Base-by-base conservation (phyloP, 495 filamentous ascomycete genomes). In the Daldinia loculata region DNA sequence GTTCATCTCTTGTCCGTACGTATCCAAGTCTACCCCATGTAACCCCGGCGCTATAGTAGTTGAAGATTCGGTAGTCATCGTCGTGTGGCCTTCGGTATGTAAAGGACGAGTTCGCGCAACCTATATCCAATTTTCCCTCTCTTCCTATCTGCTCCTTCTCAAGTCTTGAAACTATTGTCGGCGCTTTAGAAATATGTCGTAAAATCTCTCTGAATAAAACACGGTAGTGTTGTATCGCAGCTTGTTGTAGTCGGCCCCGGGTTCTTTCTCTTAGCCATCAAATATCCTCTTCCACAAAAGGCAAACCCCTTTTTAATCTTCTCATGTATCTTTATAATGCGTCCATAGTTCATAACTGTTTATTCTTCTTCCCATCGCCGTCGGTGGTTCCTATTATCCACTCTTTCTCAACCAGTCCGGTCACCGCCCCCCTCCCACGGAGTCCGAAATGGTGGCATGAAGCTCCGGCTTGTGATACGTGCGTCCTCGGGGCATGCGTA, bases 371-470 rank as follows among this genome's bases (percentile, higher is more conserved):
- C 2, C 6, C 57, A 24, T 29, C 19, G 43, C 11, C n/a, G 17
- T 14, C 51, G 51, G 27, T 36, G 22, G 36, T 11, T 26, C 51
- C 34, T 9, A 30, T 53, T 3, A 50, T 32, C 7, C 12, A 17
- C 5, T 24, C 30, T 39, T 27, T 24, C 15, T 12, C 9, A 6
- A n/a, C 8, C 22, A 30, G 38, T 48, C 39, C 22, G 24, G n/a
- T 34, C 32, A 32, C 24, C 29, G 11, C 41, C 9, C 26, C n/a
- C 30, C 41, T 41, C 27, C 45, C 22, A 12, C 32, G 63, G 41
- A 50, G 48, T 56, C 27, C 69, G 63, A 50, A 22, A 48, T 43
- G 43, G 27, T 67, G 48, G 14, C 58, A 26, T 63, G 69, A 60
- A 59, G 45, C 43, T 60, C 60, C 50, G 29, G 8, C 22, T 36